Base-by-base conservation (phyloP, 83 land plant genomes). In the Picea abies region DNA sequence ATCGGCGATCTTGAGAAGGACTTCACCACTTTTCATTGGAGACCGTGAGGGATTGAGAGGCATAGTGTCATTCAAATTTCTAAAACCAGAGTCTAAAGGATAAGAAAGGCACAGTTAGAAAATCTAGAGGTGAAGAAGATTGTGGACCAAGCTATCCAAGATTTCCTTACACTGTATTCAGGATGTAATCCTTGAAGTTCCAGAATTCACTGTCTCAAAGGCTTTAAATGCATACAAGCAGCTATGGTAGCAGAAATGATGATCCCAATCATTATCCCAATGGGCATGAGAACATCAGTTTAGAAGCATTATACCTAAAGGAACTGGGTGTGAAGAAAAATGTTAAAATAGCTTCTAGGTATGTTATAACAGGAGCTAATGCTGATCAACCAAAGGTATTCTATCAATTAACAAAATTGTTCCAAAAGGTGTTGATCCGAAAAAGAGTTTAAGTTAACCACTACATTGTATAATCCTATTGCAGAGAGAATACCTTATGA, bases 401-500 rank as follows among this genome's bases (percentile, higher is more conserved):
- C 76, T 96, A 90, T 85, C 99, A 97, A 84, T 84, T 97, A 62
- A 98, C 93, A 44, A 95, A 96, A 86, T 89, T 97, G 96, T 95
- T 92, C 78, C 97, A 97, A 90, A 83, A 76, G 99, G 99, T 44
- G 82, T 97, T 58, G 99, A 97, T 60, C 85, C 94, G 35, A 93
- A 94, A 86, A 96, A 90, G 90, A 91, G 90, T 84, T 95, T 14
- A 84, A 86, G 0, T 90, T 86, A 89, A 98, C 99, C 19, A 87
- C 91, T 75, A 84, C 81, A 64, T 86, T 97, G 61, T 97, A 90
- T 86, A 97, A 96, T 82, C 76, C 86, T 37, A 37, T 94, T 65
- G 99, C 98, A 70, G 97, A 97, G 83, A 86, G 99, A 79, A 98
- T 98, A 29, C 96, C 97, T 56, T 97, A 97, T 97, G 94, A 97